Conservation (phyloP, 306 rosid genomes). For the Mimosa pudica region DNA sequence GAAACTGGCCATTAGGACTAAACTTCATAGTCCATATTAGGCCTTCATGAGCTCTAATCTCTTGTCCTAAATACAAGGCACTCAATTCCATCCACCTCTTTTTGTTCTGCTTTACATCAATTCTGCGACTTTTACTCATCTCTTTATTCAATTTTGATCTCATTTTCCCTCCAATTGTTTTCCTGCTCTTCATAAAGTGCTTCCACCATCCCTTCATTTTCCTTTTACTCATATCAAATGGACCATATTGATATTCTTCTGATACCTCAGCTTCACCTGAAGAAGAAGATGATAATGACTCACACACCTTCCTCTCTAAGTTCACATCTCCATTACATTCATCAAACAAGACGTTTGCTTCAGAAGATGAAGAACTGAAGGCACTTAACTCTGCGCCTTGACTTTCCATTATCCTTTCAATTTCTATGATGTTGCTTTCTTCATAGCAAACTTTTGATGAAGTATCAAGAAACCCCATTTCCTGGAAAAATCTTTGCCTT, state of each 20-base stretch:
- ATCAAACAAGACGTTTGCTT: conserved; percentile 25
- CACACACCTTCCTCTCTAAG: conserved; percentile 22
- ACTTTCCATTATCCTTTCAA: conserved; percentile 45
- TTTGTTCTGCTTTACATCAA: conserved; percentile 51
- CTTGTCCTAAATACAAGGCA: conserved; percentile 57
- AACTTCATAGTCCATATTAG: conserved; percentile 73
- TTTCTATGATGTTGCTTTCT: conserved; percentile 38
- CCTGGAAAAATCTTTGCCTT: conserved; percentile 50
- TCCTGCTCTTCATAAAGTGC: conserved; percentile 37
- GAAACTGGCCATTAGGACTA: conserved; percentile 68
- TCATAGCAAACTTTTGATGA: conserved; percentile 31
- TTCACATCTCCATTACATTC: conserved; percentile 29
- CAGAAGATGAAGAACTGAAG: conserved; percentile 2
- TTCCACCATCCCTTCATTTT: conserved; percentile 57
- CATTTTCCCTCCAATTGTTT: conserved; percentile 24
- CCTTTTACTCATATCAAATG: conserved; percentile 37
- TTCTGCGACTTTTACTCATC: conserved; percentile 34
- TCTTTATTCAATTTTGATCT: conserved; percentile 34
- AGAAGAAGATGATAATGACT: conserved; percentile 18
- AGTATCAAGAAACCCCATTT: conserved; percentile 49
- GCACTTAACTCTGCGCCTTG: conserved; percentile 51
- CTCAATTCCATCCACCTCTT: conserved; percentile 60
- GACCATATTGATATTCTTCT: conserved; percentile 34
- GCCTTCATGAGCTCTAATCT: conserved; percentile 67
- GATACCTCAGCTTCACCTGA: conserved; percentile 28